Base-by-base conservation (phyloP, 2,329 filamentous ascomycete genomes). In the Graphiopsis chlorocephala region DNA sequence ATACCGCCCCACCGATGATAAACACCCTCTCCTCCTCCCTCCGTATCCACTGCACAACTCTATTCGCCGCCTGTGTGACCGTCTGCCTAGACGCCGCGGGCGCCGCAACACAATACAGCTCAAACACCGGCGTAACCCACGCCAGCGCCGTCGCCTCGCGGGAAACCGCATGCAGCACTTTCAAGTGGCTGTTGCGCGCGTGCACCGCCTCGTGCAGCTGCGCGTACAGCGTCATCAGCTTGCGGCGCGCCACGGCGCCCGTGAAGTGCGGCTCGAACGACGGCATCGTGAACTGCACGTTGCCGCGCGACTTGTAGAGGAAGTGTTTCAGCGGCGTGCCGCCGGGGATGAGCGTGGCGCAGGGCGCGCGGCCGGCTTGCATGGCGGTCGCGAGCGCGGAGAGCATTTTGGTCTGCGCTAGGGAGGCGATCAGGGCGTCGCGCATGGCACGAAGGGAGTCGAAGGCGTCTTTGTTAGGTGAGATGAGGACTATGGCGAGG, bases 221-320 rank as follows among this genome's bases (percentile, higher is more conserved):
- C 73, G 93, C 89, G 76, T 99, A 99, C 11, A 94, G 82, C 17
- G 88, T 90, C 83, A 98, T 89, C 31, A 97, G 82, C 65, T 85
- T 87, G 17, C 76, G 65, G 33, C 70, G 66, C 0, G 71, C 68
- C 4, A 76, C 70, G 2, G 57, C 33, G 20, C 69, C n/a, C 10
- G 67, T 68, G 72, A 95, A 95, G 64, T 88, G 81, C 0, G 91
- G 89, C 11, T 87, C 83, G 66, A 92, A 90, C 0, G 91, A 88
- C 1, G 93, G 90, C 92, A 96, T 97, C 70, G 88, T 90, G 77
- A 97, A 99, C 76, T 99, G 96, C 29, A 99, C 95, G 72, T 99
- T 97, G 23, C 90, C 88, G 66, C 92, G 87, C 17, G 92, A 97
- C 78, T 98, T 99, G 83, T 97, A 99, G 20, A 99, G 80, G 74